Evolutionary conservation across 2,329 filamentous ascomycete genomes (phyloP).

Genomic region (Lachnellula cervina): DNA sequence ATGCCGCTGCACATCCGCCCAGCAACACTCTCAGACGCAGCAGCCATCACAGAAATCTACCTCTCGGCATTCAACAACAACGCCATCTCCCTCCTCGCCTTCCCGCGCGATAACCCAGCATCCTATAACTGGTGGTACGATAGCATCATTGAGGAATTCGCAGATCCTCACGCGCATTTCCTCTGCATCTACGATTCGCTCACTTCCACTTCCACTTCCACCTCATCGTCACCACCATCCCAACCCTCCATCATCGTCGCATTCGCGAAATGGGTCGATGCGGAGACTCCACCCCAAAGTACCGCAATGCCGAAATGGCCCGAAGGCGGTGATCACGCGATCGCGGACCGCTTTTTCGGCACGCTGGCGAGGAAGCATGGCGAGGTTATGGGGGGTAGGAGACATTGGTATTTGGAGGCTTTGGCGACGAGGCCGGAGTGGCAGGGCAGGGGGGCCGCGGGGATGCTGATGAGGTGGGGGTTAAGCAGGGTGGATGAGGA

Average conservation of each 20-base stretch:
- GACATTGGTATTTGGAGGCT: slow-evolving; percentile 47
- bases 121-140: slow-evolving; percentile 35
- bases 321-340: slow-evolving; percentile 32
- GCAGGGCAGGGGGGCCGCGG: slow-evolving; percentile 44
- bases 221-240: slow-evolving; percentile 9
- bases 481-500: slow-evolving; percentile 40
- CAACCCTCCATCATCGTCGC: slow-evolving; percentile 33
- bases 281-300: slow-evolving; percentile 20
- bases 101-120: slow-evolving; percentile 28
- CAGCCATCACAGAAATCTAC: slow-evolving; percentile 40
- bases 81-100: slow-evolving; percentile 36
- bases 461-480: slow-evolving; percentile 44
- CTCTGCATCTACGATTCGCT: slow-evolving; percentile 36
- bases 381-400: slow-evolving; percentile 36
- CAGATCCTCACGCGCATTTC: slow-evolving; percentile 35
- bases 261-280: slow-evolving; percentile 45
- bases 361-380: slow-evolving; percentile 34
- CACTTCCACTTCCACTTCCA: slow-evolving; percentile 5
- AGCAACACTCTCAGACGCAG: slow-evolving; percentile 38
- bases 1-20: slow-evolving; percentile 33
- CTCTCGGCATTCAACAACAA: slow-evolving; percentile 41
- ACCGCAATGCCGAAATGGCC: slow-evolving; percentile 36
- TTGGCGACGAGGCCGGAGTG: slow-evolving; percentile 39
- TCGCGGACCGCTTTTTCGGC: slow-evolving; percentile 39
- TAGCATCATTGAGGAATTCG: slow-evolving; percentile 36